These are phyloP conservation scores for Kodamaea laetipori DNA, from an alignment of 805 yeast genomes.

Conservation along the genomic window DNA sequence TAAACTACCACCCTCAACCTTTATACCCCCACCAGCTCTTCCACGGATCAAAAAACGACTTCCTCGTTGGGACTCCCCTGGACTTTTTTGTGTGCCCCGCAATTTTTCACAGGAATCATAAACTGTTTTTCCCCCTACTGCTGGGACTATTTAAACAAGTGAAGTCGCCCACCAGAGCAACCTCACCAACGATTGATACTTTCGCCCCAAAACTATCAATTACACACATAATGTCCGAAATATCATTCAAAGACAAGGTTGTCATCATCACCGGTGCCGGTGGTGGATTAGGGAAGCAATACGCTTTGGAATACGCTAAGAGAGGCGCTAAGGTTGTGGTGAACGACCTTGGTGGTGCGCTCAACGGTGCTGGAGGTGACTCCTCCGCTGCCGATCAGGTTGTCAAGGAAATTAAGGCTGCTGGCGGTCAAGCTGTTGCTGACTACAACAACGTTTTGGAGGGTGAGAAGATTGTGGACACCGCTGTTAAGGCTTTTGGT, in stretches of 20 bases:
- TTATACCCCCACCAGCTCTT: not conserved
- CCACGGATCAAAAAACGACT: not conserved
- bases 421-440: constrained; percentile 88
- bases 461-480: constrained; percentile 81
- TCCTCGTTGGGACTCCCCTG: too few species aligned
- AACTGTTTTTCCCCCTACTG: constrained; percentile 6
- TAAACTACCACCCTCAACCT: too few species aligned
- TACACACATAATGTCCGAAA: constrained; percentile 28
- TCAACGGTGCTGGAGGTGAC: constrained; percentile 69
- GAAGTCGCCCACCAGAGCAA: constrained; percentile 3
- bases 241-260: constrained; percentile 74
- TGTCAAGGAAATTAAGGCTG: constrained; percentile 74
- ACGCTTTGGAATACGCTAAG: constrained; percentile 82
- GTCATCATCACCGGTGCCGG: constrained; percentile 97
- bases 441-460: constrained; percentile 88
- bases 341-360: constrained; percentile 87
- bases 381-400: constrained; percentile 90
- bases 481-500: constrained; percentile 86
- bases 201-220: not conserved
- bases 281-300: constrained; percentile 90
- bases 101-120: constrained; percentile 12
- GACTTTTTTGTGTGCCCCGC: constrained; percentile 7
- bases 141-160: constrained; percentile 6
- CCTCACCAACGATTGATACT: not conserved
- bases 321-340: constrained; percentile 96